Evolutionary conservation across 2,329 filamentous ascomycete genomes (phyloP), one percentile per base, ranked within the genome.

Genomic region (Xylaria sp.): DNA sequence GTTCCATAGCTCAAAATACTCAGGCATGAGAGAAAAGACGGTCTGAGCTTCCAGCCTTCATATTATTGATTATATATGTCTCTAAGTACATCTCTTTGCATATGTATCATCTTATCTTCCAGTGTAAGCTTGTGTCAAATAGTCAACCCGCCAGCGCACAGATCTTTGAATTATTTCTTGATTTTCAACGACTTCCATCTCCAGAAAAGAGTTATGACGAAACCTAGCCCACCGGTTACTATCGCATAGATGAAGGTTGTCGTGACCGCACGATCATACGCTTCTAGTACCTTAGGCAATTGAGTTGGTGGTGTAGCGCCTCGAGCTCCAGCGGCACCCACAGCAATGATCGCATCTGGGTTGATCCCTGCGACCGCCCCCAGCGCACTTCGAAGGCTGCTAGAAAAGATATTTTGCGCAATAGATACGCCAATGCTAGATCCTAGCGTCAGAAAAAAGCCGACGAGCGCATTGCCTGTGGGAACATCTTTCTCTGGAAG

Each of bases 391-490:
- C 42, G 42, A 15, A 57, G 54, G 25, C 45, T 23, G 35, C 46
- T 67, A 2, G 49, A 51, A 47, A 61, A 61, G 1, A 61, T 61
- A 19, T 42, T 51, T 23, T 61, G 51, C 15, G 42, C 37, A 35
- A 61, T 43, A n/a, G 52, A 42, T 9, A 61, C 43, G 12, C 58
- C 42, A 9, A 56, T 49, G 9, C 38, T 43, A 9, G 58, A 55
- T 4, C 58, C 58, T n/a, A 61, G 15, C 15, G 42, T 54, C 25
- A 47, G 17, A 25, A 61, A 57, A 46, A 61, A 61, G 1, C 43
- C 43, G n/a, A 49, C 33, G n/a, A 61, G 51, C 35, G 58, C 58
- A 37, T 57, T 61, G 9, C 61, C 61, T 14, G 38, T 43, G 1
- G 57, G 56, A 1, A 63, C 33, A 19, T 63, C 61, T 15, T 60